A percentile compares a stretch with the other conserved stretches of the same genome.
phyloP scores from a whole-genome alignment of 768 basidiomycete genomes.

The Gloeostereum incarnatum region DNA sequence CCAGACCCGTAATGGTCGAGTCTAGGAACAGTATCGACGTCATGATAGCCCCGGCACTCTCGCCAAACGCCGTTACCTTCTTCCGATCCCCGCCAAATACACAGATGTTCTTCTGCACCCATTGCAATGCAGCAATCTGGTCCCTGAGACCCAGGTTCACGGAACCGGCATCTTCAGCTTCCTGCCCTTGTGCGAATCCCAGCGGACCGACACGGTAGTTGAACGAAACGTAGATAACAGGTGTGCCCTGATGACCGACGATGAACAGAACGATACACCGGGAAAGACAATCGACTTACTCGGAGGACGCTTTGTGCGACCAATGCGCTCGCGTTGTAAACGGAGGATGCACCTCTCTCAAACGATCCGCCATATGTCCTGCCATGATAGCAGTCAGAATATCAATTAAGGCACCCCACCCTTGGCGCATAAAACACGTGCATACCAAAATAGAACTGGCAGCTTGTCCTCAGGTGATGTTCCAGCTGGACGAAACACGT shows the following conservation, averaged over 20 bases:
- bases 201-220: conserved; percentile 31
- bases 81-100: conserved; percentile 33
- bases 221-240: conserved; percentile 29
- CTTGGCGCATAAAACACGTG: no score
- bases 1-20: conserved; percentile 8
- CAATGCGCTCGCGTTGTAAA: conserved; percentile 16
- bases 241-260: conserved; percentile 10
- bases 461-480: neutral
- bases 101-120: conserved; percentile 35
- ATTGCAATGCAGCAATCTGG: conserved; percentile 16
- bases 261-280: neutral
- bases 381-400: neutral
- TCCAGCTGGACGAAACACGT: conserved; percentile 31
- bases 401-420: conserved; percentile 9
- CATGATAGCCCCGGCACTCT: conserved; percentile 25
- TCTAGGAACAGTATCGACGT: conserved; percentile 16
- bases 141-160: conserved; percentile 21
- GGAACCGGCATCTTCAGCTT: conserved; percentile 13
- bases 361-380: conserved; percentile 15
- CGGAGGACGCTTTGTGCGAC: conserved; percentile 9
- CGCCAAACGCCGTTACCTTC: conserved; percentile 24
- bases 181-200: conserved; percentile 24
- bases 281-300: conserved; percentile 1
- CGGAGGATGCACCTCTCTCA: conserved; percentile 9
- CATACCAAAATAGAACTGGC: conserved; percentile 6